A percentile compares a stretch with the other conserved stretches of the same genome.
Evolutionary conservation across 352 stramenopile genomes (phyloP).

Genomic region (Pythium dissimile): DNA sequence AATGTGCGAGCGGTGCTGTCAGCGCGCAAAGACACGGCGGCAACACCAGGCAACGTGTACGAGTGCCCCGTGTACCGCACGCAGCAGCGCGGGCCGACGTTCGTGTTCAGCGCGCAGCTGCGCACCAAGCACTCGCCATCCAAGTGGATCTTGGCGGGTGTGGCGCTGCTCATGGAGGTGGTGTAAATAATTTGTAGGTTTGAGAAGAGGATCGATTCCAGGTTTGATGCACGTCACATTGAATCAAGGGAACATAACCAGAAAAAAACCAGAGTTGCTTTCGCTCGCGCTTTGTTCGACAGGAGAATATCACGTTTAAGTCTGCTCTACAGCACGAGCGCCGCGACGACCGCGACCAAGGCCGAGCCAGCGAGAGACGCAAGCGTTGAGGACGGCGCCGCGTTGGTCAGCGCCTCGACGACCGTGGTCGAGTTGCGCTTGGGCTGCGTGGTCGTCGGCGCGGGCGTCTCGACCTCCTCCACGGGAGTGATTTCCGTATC

Average conservation of each 20-base stretch:
- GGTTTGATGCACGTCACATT: no score
- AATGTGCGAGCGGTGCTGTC: conserved; percentile 77
- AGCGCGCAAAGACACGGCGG: conserved; percentile 32
- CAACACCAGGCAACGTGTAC: conserved; percentile 34
- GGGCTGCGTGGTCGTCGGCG: conserved; percentile 3
- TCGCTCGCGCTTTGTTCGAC: background rate
- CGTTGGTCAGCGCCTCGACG: conserved; percentile 20
- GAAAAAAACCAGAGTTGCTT: no score
- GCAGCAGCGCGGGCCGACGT: conserved; percentile 86
- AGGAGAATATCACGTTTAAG: background rate
- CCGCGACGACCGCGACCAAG: conserved; percentile 6
- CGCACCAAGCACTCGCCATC: conserved; percentile 81
- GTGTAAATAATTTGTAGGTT: no score
- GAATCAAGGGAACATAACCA: no score
- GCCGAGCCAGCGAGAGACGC: conserved; percentile 3
- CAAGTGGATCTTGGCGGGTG: conserved; percentile 90
- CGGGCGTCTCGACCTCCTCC: background rate
- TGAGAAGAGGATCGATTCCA: conserved; percentile 29
- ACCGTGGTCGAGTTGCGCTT: conserved; percentile 17
- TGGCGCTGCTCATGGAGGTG: conserved; percentile 89
- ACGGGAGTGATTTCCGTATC: background rate
- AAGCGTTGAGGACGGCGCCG: background rate
- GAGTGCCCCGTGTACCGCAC: conserved; percentile 91
- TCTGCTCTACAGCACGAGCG: conserved; percentile 14
- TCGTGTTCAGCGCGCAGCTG: conserved; percentile 86